Conservation (phyloP, 192 early-diverging fungal genomes). For the Coemansia sp. region DNA sequence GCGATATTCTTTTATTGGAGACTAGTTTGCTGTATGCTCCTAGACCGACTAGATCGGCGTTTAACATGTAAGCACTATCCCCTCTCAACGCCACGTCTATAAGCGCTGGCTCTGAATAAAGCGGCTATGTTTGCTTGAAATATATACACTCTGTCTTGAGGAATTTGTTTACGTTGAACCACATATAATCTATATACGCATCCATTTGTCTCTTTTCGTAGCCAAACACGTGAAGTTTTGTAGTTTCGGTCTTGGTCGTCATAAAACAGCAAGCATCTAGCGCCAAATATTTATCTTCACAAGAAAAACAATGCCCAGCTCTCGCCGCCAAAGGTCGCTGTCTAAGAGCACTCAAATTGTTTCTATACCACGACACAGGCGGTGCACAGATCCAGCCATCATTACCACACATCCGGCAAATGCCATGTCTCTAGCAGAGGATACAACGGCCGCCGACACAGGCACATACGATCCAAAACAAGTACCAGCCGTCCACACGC, state of each 20-base stretch:
- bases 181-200: not conserved
- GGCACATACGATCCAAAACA: not conserved
- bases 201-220: too few species aligned
- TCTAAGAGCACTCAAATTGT: not conserved
- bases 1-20: not conserved
- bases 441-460: not conserved
- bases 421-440: not conserved
- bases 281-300: not conserved
- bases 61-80: not conserved
- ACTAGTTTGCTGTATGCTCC: not conserved
- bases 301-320: not conserved
- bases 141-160: not conserved
- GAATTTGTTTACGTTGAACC: not conserved
- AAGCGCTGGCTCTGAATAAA: not conserved
- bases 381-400: not conserved
- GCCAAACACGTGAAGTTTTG: too few species aligned
- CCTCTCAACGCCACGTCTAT: too few species aligned
- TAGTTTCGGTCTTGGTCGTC: not conserved
- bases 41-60: not conserved
- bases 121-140: not conserved
- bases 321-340: slow-evolving; percentile 1
- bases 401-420: not conserved
- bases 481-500: not conserved
- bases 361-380: not conserved
- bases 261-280: not conserved